A percentile compares a stretch with the other conserved stretches of the same genome.
These are phyloP conservation scores for Glaciozyma martinii DNA, from an alignment of 768 basidiomycete species.

Conservation along the genomic window DNA sequence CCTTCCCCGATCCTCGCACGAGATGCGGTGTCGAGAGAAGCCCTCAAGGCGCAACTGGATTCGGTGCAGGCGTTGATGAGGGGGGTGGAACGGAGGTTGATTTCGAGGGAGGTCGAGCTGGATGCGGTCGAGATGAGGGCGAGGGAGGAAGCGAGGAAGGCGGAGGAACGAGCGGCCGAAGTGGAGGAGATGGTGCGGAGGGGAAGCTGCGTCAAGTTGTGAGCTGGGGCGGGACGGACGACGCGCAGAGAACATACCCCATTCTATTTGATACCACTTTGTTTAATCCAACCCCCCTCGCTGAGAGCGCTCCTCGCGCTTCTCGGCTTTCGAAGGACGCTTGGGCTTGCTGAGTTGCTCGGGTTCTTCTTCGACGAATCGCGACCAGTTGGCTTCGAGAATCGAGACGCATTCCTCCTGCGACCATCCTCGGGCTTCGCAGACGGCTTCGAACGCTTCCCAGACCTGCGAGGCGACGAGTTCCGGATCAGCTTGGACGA, in stretches of 20 bases:
- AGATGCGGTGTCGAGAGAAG: background rate
- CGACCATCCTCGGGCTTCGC: background rate
- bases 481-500: background rate
- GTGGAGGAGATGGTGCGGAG: slow-evolving; percentile 6
- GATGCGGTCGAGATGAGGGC: slow-evolving; percentile 16
- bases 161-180: background rate
- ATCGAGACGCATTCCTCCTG: background rate
- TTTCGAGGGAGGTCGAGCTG: slow-evolving; percentile 22
- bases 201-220: background rate
- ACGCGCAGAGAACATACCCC: no score
- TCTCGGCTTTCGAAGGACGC: no score
- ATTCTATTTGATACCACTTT: no score
- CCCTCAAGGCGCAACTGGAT: slow-evolving; percentile 17
- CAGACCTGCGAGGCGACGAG: background rate
- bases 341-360: no score
- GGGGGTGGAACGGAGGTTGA: slow-evolving; percentile 18
- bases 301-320: no score
- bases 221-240: no score
- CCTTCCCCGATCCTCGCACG: background rate
- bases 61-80: slow-evolving; percentile 21
- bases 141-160: background rate
- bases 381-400: background rate
- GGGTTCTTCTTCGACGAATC: no score
- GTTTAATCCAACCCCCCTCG: no score
- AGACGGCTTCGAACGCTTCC: background rate